Evolutionary conservation across 2,329 filamentous ascomycete species (phyloP), one percentile per base, ranked within the genome.

Genomic region (Thelonectria blattea): DNA sequence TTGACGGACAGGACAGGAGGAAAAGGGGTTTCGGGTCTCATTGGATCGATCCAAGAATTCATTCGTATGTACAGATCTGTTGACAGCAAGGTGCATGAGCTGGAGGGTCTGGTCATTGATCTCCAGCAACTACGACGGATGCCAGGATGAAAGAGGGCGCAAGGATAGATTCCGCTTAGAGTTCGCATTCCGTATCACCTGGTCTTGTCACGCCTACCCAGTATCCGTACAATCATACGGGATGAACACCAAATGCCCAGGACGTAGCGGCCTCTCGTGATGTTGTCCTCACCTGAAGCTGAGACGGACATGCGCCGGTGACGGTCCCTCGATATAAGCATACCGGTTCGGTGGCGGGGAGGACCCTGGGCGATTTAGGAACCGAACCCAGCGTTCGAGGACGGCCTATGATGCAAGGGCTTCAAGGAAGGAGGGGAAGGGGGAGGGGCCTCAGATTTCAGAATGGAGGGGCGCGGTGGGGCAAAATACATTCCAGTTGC

Each of bases 11-110:
- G 76, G 50, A 79, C 80, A 45, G 74, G 77, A 9, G 77, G 77
- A 37, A 78, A 76, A 60, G 83, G 76, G 43, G 73, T 85, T 32
- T 72, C 73, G 6, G 77, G 79, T 14, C 68, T 87, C 14, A 74
- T 84, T 43, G 78, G 78, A 56, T 84, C 83, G 8, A 82, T 87
- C 55, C 78, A 80, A 34, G 83, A 86, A 59, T 87, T 87, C 60
- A 81, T 84, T 61, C 73, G 74, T 14, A 77, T 85, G 67, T 80
- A 85, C 60, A 78, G 80, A 65, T 79, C 76, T 56, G 79, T 84
- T 56, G 81, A 84, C 56, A 79, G 76, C 52, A 78, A 76, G 63
- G 75, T 72, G 47, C 70, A 65, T 66, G 80, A 71, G 72, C 75
- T 73, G 62, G 77, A 79, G 60, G 65, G 70, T 34, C 70, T 80